Evolutionary conservation across 2,329 filamentous ascomycete genomes (phyloP), one percentile per base, ranked within the genome.

Genomic region (Neopestalotiopsis clavispora): DNA sequence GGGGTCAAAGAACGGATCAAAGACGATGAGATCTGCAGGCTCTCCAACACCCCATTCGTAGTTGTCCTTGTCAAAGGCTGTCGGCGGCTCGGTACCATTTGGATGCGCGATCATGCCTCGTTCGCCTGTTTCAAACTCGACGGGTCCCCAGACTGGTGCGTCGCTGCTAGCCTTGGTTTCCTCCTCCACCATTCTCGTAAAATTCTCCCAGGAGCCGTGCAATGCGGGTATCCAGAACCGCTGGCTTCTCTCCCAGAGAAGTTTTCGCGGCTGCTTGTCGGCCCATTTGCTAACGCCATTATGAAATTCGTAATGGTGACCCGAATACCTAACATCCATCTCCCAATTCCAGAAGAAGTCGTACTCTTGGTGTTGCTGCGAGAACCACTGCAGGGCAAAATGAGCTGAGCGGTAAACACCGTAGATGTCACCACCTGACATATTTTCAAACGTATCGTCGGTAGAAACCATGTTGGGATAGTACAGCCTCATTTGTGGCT

Each of bases 401-500:
- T 84, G 81, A 4, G 79, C 75, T 10, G 77, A 77, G 63, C 88
- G 83, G 72, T 87, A 87, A 67, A 89, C 85, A 1, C 88, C 84
- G 9, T 86, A 84, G 9, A 88, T 79, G 62, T 84, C 80, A n/a
- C 84, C 81, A 67, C 84, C 72, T 32, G 74, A 75, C 62, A 72
- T 70, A 66, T 78, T 78, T n/a, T 80, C 79, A 73, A 88, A 68
- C 34, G 76, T 76, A 28, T 76, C 87, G 67, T 87, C 86, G 59
- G 88, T 86, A 74, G 89, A 88, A 6, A 91, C 86, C 32, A 86
- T 87, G 1, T 83, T 82, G 79, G 80, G 58, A 75, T 92, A 93
- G 78, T 91, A 88, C 72, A 89, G 83, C 68, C 84, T 81, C 88
- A 92, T 91, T 76, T 90, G 88, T 71, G 85, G 81, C 75, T 92